These are phyloP conservation scores for Termitomyces heimii DNA, from an alignment of 768 basidiomycete species.

Conservation along the genomic window DNA sequence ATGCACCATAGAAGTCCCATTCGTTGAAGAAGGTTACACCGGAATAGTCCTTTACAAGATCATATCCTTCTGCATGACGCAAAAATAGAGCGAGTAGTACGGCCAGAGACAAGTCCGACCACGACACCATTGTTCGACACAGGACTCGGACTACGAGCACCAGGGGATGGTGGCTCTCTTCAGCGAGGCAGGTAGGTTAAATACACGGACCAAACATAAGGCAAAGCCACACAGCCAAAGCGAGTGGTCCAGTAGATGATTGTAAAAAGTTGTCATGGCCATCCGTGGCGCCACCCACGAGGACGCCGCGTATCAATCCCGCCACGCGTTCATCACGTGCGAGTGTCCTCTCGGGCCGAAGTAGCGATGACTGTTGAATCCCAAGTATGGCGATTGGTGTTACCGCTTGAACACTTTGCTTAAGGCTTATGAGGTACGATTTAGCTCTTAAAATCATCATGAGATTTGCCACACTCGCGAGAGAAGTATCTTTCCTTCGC, in stretches of 20 bases:
- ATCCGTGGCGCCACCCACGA: neutral
- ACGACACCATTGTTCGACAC: neutral
- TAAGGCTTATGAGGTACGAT: neutral
- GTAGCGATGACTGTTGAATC: neutral
- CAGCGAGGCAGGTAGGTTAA: neutral
- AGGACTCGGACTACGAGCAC: neutral
- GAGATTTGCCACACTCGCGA: neutral
- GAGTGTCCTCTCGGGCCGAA: neutral
- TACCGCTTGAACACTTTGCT: neutral
- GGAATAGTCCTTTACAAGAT: conserved; percentile 33
- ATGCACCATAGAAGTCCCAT: conserved; percentile 48
- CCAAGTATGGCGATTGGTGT: neutral
- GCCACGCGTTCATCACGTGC: neutral
- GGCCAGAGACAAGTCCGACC: neutral
- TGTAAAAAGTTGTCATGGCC: neutral
- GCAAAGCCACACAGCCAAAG: neutral
- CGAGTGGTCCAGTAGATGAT: neutral
- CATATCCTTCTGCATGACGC: conserved; percentile 4
- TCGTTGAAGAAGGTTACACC: conserved; percentile 48
- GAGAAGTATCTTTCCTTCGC: neutral
- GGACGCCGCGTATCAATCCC: neutral
- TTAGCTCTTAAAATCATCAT: neutral
- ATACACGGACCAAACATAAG: neutral
- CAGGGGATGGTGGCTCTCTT: neutral
- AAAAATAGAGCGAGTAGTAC: conserved; percentile 1